Evolutionary conservation across 768 basidiomycete species (phyloP), one percentile per base, ranked within the genome.

Genomic region (Cystofilobasidium capitatum): DNA sequence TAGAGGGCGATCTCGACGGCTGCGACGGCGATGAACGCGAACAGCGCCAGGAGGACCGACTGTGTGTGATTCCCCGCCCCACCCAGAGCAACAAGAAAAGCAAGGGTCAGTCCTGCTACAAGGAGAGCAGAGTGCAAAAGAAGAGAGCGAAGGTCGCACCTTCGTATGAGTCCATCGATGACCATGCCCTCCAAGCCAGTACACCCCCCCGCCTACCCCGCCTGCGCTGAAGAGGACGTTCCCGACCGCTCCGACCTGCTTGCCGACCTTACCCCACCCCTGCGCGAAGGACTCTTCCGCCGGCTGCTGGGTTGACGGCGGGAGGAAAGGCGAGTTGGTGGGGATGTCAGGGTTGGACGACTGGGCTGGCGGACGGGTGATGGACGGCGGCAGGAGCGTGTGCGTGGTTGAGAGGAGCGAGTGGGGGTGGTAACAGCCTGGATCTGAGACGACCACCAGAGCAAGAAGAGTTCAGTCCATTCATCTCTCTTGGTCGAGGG

Each of bases 261-360:
- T 54, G 82, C 80, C 70, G 85, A 83, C 84, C 86, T 71, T 91
- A 88, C 10, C 89, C 88, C 20, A 94, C 87, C 20, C 90, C 85
- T 83, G 75, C 91, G 90, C 7, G 89, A 91, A 71, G 7, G 47
- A 36, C 5, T 35, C 20, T 44, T 47, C 58, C n/a, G 31, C n/a
- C n/a, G 42, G 45, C 35, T 20, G n/a, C 24, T 58, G 42, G 0
- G 58, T 24, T 29, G 39, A 59, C 22, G 65, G 58, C 10, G 65
- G 65, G 13, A 66, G 65, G 65, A 35, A 66, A 14, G 65, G 65
- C 7, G 65, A 66, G 0, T 57, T 36, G 33, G 44, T 29, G 6
- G 55, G 26, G 16, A 10, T 29, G 42, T 42, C 40, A 22, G 65
- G 58, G 22, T 62, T 62, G 29, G 61, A 31, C 12, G 61, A 45